Evolutionary conservation across 2,329 filamentous ascomycete genomes (phyloP).

Genomic region (Capronia coronata): DNA sequence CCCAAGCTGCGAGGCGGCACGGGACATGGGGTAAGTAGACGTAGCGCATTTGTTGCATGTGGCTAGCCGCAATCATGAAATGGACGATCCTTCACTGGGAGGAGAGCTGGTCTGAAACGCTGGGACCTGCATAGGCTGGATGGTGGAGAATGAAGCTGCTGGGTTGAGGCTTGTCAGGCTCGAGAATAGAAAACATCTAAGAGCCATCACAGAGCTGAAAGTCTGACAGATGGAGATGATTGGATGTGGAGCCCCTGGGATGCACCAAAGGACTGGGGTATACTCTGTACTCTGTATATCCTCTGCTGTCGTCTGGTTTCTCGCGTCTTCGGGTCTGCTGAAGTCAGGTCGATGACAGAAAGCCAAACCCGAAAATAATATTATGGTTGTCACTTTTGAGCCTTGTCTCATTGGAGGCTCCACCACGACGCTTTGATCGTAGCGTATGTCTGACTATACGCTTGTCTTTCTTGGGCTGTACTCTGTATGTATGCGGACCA

Average conservation of each 20-base stretch:
- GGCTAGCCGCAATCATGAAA: constrained; percentile 13
- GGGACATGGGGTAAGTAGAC: constrained; percentile 9
- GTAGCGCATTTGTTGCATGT: constrained; percentile 1
- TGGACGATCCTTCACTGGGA: neutral
- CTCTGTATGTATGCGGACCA: too few relatives aligned
- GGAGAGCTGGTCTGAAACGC: constrained; percentile 19
- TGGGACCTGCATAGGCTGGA: constrained; percentile 8
- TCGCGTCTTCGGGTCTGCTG: neutral
- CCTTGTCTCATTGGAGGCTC: too few relatives aligned
- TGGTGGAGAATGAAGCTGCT: constrained; percentile 13
- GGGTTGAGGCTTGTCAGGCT: constrained; percentile 12
- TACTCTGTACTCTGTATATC: too few relatives aligned
- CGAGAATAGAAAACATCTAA: constrained; percentile 17
- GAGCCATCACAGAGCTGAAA: neutral
- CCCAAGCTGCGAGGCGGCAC: constrained; percentile 5
- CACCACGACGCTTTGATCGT: too few relatives aligned
- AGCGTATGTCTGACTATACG: too few relatives aligned
- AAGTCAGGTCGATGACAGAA: too few relatives aligned
- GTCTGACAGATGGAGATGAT: constrained; percentile 15
- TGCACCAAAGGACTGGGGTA: too few relatives aligned
- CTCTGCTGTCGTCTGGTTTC: neutral
- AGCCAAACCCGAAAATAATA: too few relatives aligned
- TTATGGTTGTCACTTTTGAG: too few relatives aligned
- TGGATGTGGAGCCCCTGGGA: constrained; percentile 6
- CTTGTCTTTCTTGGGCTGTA: too few relatives aligned